Evolutionary conservation across 257 asterid species (phyloP), one percentile per base, ranked within the genome.

Genomic region (Penstemon eatonii): DNA sequence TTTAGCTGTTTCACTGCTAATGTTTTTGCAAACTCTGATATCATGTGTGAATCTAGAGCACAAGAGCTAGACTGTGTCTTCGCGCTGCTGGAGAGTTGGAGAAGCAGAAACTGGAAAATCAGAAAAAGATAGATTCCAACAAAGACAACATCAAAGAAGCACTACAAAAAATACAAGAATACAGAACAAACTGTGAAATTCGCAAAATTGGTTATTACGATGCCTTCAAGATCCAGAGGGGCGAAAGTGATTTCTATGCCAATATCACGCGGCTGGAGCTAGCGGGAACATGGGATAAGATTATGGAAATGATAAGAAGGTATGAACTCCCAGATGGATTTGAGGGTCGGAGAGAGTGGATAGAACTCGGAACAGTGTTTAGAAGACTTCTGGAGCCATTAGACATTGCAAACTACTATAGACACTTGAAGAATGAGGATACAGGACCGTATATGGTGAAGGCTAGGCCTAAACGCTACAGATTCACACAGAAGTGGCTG

Each of bases 41-140:
- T 62, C 25, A 40, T 43, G 3, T 60, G 36, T 41, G 18, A 78
- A 70, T 81, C 51, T 63, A 92, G 98, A 80, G 86, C 55, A 80
- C 92, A 25, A 78, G 81, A 75, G 95, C 95, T 37, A 73, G 96
- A 51, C 38, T 92, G 76, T 89, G 98, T 71, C 87, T 92, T 47
- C 95, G 95, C 11, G 96, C 98, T 3, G 95, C 95, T 0, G 96
- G 96, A 13, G 92, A 87, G 63, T 55, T 79, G 70, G 96, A 89
- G 83, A 78, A 81, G 81, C 88, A 85, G 78, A 92, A 89, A 65
- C 71, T 58, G 47, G 82, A 70, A 71, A 92, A 92, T 75, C 88
- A 86, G 73, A 82, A 60, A 9, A 83, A 72, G 62, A 77, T 85
- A 8, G 88, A 89, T 68, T 69, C 79, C 12, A 83, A 84, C 64